phyloP scores from a whole-genome alignment of 2,329 filamentous ascomycete species.

The Aureobasidium sp. region DNA sequence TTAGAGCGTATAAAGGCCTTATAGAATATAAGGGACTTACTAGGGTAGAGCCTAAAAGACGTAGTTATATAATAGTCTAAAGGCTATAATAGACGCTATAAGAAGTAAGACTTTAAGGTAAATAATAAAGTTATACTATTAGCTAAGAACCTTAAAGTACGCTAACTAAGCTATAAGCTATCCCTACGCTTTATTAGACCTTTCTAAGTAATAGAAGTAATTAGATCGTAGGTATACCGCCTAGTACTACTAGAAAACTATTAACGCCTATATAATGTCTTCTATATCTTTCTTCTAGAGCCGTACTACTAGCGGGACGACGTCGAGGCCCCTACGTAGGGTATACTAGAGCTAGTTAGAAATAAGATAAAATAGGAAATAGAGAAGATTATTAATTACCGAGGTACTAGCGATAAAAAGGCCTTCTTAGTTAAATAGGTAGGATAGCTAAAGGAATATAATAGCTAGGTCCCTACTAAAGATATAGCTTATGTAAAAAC shows the following conservation, averaged over 20 bases:
- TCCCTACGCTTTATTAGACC: slow-evolving; percentile 12
- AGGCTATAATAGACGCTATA: slow-evolving; percentile 13
- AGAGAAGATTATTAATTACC: neutral
- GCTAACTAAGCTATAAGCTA: slow-evolving; percentile 16
- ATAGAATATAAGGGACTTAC: neutral
- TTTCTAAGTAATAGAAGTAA: slow-evolving; percentile 13
- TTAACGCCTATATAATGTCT: slow-evolving; percentile 15
- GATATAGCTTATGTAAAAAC: no score
- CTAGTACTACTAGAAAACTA: slow-evolving; percentile 12
- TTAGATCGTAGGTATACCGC: slow-evolving; percentile 14
- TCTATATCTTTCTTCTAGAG: slow-evolving; percentile 17
- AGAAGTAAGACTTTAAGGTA: neutral
- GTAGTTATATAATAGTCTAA: slow-evolving; percentile 9
- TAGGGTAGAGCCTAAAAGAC: neutral
- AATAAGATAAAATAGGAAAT: neutral
- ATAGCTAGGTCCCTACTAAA: no score
- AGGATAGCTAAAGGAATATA: neutral
- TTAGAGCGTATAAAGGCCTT: neutral
- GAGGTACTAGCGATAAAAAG: neutral
- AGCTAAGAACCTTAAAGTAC: slow-evolving; percentile 15
- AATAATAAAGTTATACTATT: slow-evolving; percentile 5
- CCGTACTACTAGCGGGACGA: neutral
- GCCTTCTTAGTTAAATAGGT: neutral
- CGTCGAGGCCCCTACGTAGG: neutral
- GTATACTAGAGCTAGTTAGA: neutral